Base-by-base conservation (phyloP, 306 rosid genomes). In the Cucurbita maxima region DNA sequence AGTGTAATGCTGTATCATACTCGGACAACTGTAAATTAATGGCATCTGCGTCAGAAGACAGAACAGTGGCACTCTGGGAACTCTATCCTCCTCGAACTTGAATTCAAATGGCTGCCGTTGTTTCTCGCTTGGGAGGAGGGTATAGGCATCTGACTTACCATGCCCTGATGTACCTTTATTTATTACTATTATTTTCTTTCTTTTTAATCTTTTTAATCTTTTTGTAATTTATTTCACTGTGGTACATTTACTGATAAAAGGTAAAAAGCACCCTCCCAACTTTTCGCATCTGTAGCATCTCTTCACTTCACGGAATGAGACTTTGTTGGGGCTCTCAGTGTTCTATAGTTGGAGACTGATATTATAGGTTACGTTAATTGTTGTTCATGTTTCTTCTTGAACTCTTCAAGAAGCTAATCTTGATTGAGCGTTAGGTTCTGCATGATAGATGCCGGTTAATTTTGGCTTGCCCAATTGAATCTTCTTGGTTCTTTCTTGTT, bases 11-110 rank as follows among this genome's bases (percentile, higher is more conserved):
- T 3, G 95, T 94, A 41, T 80, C 96, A 30, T 88, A 68, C 81
- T 94, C 98, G 19, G 56, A 74, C 19, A 86, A 90, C 72, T 83
- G 87, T 69, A 94, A 86, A 81, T 87, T 85, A 62, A 76, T 94
- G 96, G 98, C 97, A 54, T 90, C 97, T 73, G 96, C 92, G 37
- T 93, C 98, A 9, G 94, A 91, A 66, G 98, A 93, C 82, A 74
- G 90, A 50, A 87, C 89, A 0, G 96, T 90, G 77, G 98, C 90
- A 3, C 89, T 93, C 8, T 93, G 98, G 98, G 87, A 90, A 79
- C 79, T 93, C 68, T 93, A 93, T 81, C 96, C 98, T 78, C 96
- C 97, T 74, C 82, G 20, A 79, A 75, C 80, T 63, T 84, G 81
- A 90, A 76, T 75, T 75, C 18, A 8, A 61, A 1, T 53, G 77